Conservation (phyloP, 164 flowering plant genomes). For the Vitis rotundifolia region DNA sequence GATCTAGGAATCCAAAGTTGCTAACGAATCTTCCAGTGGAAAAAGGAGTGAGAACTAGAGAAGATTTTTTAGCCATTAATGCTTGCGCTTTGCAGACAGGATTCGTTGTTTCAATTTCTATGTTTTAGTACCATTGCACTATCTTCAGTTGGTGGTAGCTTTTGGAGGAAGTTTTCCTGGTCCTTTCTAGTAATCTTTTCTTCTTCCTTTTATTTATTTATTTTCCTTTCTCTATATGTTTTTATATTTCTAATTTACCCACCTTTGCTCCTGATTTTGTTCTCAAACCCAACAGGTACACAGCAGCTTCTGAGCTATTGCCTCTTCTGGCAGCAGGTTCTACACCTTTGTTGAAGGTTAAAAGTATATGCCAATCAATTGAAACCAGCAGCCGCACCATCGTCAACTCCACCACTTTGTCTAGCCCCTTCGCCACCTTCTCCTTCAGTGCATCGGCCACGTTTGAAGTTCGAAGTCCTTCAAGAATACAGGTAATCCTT, state of each 20-base stretch:
- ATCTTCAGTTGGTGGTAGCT: too few species aligned
- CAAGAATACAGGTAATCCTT: slow-evolving; percentile 78
- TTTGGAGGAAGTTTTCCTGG: too few species aligned
- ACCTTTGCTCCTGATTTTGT: neutral
- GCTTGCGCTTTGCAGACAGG: too few species aligned
- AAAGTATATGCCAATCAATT: slow-evolving; percentile 66
- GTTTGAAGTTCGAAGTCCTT: slow-evolving; percentile 87
- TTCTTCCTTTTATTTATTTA: too few species aligned
- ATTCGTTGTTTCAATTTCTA: too few species aligned
- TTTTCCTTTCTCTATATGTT: neutral
- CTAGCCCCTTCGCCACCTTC: slow-evolving; percentile 73
- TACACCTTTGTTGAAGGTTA: slow-evolving; percentile 69
- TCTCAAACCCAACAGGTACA: slow-evolving; percentile 56
- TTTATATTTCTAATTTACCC: neutral
- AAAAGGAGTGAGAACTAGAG: too few species aligned
- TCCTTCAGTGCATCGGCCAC: slow-evolving; percentile 88
- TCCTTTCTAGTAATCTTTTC: too few species aligned
- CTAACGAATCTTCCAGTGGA: too few species aligned
- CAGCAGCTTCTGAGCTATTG: slow-evolving; percentile 94
- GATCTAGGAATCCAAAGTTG: too few species aligned
- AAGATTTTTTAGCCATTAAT: too few species aligned
- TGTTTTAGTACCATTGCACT: too few species aligned
- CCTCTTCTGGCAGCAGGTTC: slow-evolving; percentile 85
- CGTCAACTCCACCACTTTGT: slow-evolving; percentile 59
- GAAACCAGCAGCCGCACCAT: slow-evolving; percentile 55